Evolutionary conservation across 2,329 filamentous ascomycete genomes (phyloP), one percentile per base, ranked within the genome.

Genomic region (Paraphoma chrysanthemicola): DNA sequence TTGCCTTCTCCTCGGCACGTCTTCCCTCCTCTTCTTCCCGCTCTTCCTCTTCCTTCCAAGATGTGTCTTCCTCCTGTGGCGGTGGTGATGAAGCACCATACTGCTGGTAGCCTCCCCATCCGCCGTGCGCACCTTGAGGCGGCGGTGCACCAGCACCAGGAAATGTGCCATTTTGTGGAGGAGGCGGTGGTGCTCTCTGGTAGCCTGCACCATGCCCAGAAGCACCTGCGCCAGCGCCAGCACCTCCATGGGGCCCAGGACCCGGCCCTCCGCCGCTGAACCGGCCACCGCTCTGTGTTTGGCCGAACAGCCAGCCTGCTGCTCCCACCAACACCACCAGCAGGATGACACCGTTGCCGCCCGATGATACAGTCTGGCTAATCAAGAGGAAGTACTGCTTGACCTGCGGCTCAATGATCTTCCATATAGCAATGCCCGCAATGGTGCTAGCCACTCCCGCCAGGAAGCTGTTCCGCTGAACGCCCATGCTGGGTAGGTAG

Each of bases 401-500:
- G 63, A 94, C 81, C 4, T 90, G 86, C 0, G 93, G 93, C 30
- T 90, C 85, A 64, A 94, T 82, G 58, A 85, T 86, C 59, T 89
- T 85, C 78, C 88, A 92, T n/a, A 96, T 71, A 2, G 88, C 85
- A 14, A 95, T 88, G 9, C 88, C 79, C 39, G 91, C 81, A 33
- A 97, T 79, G 2, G 92, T 92, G 57, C 87, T 89, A 41, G 88
- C 90, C 67, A 93, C 92, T 29, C 94, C 94, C 3, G 93, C 93
- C 18, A 93, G 84, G 76, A 97, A 98, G 78, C 92, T 96, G 77
- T 97, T 97, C 70, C 90, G 84, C 70, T 95, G 91, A 17, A 92
- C 90, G 71, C 90, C 86, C 59, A 98, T 78, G 0, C 93, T 97
- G 0, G 94, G 94, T n/a, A 98, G 86, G 76, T 98, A 97, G 29